These are phyloP conservation scores for Berberis thunbergii DNA, from an alignment of 164 flowering plant genomes.

Conservation along the genomic window DNA sequence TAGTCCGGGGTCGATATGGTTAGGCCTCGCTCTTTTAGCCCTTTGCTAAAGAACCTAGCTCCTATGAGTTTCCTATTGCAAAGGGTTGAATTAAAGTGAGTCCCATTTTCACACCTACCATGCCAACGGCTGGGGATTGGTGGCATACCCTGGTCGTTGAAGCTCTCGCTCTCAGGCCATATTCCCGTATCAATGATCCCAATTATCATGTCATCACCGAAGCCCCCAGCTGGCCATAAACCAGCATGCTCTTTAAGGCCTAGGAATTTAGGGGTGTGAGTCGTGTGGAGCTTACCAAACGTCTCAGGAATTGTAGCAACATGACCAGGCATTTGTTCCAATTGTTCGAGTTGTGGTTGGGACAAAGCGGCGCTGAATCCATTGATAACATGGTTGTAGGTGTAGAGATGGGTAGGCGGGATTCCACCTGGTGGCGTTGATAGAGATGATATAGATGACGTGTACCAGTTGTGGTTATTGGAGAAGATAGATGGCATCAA, in stretches of 20 bases:
- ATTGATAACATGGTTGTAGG: conserved; percentile 25
- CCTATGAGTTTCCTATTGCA: conserved; percentile 3
- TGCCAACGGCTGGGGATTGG: not conserved
- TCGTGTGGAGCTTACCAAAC: conserved; percentile 8
- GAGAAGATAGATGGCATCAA: conserved; percentile 18
- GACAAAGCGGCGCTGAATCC: conserved; percentile 27
- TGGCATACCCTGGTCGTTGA: conserved; percentile 18
- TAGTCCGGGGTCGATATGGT: conserved; percentile 8
- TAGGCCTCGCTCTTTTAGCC: not conserved
- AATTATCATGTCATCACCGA: conserved; percentile 28
- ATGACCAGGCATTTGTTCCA: conserved; percentile 13
- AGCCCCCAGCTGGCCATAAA: conserved; percentile 20
- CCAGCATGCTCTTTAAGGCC: conserved; percentile 23
- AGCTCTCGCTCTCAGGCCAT: conserved; percentile 40
- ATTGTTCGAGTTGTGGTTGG: conserved; percentile 11
- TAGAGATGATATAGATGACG: conserved; percentile 3
- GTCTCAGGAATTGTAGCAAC: conserved; percentile 2
- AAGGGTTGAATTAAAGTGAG: conserved; percentile 10
- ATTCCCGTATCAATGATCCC: conserved; percentile 37
- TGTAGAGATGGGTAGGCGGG: conserved; percentile 15
- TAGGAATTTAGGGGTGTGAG: conserved; percentile 15
- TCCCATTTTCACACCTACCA: conserved; percentile 6
- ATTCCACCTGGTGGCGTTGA: not conserved
- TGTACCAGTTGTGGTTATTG: conserved; percentile 10
- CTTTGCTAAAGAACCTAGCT: not conserved